These are phyloP conservation scores for Rosa persica DNA, from an alignment of 306 rosid species.

Conservation along the genomic window DNA sequence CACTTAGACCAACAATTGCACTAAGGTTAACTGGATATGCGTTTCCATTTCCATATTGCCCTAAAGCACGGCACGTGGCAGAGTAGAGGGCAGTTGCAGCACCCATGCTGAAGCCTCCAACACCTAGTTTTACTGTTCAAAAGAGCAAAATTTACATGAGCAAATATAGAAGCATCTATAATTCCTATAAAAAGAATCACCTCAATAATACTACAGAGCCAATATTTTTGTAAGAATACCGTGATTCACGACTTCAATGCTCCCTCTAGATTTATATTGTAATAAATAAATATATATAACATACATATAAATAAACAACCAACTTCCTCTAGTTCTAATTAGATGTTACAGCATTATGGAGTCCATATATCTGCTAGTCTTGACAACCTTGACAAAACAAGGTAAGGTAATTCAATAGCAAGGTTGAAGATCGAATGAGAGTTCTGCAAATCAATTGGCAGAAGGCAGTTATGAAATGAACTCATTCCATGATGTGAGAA, in stretches of 20 bases:
- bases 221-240: background rate
- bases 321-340: background rate
- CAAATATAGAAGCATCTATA: conserved; percentile 4
- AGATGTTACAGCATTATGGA: background rate
- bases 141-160: conserved; percentile 12
- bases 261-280: too few relatives aligned
- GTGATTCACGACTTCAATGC: conserved; percentile 6
- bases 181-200: background rate
- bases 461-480: background rate
- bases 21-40: conserved; percentile 69
- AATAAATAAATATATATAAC: too few relatives aligned
- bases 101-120: conserved; percentile 98
- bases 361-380: background rate
- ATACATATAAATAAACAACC: too few relatives aligned
- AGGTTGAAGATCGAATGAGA: background rate
- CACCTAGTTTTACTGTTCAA: conserved; percentile 77
- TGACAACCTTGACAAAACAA: background rate
- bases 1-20: conserved; percentile 82
- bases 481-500: background rate
- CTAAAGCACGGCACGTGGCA: conserved; percentile 65
- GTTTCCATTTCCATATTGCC: conserved; percentile 82
- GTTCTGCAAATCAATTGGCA: background rate
- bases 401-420: background rate
- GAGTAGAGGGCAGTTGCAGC: conserved; percentile 97
- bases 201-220: background rate